Conservation (phyloP, 371 early-diverging fungal genomes). For the Batkoa obscura region DNA sequence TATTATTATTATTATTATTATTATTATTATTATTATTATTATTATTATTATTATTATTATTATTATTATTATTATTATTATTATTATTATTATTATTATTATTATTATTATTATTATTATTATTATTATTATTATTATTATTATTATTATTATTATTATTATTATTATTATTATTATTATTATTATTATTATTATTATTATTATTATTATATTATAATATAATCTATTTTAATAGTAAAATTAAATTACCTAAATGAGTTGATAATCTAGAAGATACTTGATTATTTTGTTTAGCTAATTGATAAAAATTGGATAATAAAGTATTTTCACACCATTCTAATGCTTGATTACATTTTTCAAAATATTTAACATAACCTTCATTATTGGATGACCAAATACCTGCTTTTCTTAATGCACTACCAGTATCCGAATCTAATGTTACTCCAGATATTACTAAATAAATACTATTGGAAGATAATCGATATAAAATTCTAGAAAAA, state of each 20-base stretch:
- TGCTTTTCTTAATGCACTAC: constrained; percentile 44
- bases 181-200: too few relatives aligned
- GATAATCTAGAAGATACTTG: constrained; percentile 20
- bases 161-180: too few relatives aligned
- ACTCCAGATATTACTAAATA: constrained; percentile 76
- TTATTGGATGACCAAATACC: constrained; percentile 41
- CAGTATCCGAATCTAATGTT: constrained; percentile 35
- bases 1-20: too few relatives aligned
- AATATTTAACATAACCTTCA: constrained; percentile 31
- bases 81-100: too few relatives aligned
- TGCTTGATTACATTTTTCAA: constrained; percentile 61
- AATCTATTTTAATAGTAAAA: neutral
- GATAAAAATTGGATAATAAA: constrained; percentile 21
- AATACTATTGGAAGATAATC: constrained; percentile 41
- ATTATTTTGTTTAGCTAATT: constrained; percentile 20
- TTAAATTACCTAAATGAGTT: constrained; percentile 11
- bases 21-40: too few relatives aligned
- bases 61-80: too few relatives aligned
- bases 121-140: too few relatives aligned
- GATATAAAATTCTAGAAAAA: constrained; percentile 68
- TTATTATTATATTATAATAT: too few relatives aligned
- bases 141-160: too few relatives aligned
- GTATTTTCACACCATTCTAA: constrained; percentile 91
- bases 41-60: too few relatives aligned
- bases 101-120: too few relatives aligned